These are phyloP conservation scores for Zhuliangozyma parablackwelliae DNA, from an alignment of 1,139 yeast genomes.

Conservation along the genomic window DNA sequence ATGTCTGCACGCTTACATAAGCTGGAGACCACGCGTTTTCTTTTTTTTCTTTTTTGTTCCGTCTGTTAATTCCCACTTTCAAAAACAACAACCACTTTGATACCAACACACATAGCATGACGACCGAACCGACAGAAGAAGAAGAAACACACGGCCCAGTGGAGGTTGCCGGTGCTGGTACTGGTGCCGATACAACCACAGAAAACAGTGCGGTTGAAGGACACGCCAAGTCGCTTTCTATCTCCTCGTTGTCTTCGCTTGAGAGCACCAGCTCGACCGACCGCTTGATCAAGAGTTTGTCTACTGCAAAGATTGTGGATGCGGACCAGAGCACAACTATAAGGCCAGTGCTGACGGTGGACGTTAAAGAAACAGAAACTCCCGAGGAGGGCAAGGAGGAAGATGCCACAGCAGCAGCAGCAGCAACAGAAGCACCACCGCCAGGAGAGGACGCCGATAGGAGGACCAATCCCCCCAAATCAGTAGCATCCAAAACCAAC, in stretches of 20 bases:
- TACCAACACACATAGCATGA: no score
- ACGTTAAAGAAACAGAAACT: constrained; percentile 1
- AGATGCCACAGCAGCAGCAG: constrained; percentile 1
- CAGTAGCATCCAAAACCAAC: constrained; percentile 10
- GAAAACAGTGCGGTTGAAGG: no score
- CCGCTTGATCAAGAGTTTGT: constrained; percentile 25
- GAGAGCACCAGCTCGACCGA: constrained; percentile 29
- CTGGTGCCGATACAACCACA: no score
- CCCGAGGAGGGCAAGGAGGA: neutral
- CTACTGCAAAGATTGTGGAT: constrained; percentile 13
- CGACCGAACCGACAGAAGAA: no score
- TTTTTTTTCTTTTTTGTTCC: no score
- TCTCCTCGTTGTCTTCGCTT: constrained; percentile 26
- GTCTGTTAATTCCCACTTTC: no score
- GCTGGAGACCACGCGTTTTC: no score
- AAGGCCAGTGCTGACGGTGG: neutral
- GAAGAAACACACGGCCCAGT: neutral
- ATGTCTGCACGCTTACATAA: no score
- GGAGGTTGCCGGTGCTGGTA: neutral
- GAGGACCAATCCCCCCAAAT: no score
- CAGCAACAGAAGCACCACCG: neutral
- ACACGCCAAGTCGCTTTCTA: constrained; percentile 9
- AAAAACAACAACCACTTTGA: no score
- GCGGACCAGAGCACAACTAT: neutral
- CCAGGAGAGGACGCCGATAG: constrained; percentile 1